Evolutionary conservation across 2,329 filamentous ascomycete species (phyloP), one percentile per base, ranked within the genome.

Genomic region (Colletotrichum tabaci): DNA sequence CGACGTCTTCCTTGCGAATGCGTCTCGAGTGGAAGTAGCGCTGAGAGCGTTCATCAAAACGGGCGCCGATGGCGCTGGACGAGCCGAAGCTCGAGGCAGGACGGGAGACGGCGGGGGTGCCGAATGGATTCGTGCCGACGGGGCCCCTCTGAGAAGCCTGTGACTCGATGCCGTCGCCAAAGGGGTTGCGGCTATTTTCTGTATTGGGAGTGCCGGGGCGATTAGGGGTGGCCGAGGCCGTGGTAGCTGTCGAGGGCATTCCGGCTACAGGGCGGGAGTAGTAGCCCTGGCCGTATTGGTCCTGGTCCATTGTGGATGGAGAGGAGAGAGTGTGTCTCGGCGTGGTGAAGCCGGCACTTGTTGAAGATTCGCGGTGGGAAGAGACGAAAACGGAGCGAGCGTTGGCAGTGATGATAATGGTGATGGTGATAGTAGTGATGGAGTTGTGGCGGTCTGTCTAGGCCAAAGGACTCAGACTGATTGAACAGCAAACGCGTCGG

Each of bases 1-100:
- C 91, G 3, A 94, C 81, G 60, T 93, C 89, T 52, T 89, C 93
- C 79, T 94, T 94, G 79, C 87, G 88, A 44, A 96, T 88, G 72
- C 93, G 85, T 70, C 93, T 87, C 21, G 93, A 95, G 80, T 91
- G 91, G 79, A 95, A 96, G 82, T 92, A 94, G 64, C 87, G 84
- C 75, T 85, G 83, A 21, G 80, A 75, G 35, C 81, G 80, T 57
- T 83, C 80, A 18, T 84, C 80, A 47, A 82, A 80, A 21, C 78
- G 79, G 23, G 76, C 76, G 18, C 79, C 80, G 42, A 83, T 68
- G 0, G 80, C 82, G 65, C 83, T 85, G 16, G 83, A 84, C 50
- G 85, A 84, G 55, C 80, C 86, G 65, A 84, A 85, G 75, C 85
- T 87, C 7, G 86, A 88, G 1, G 79, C 76, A 2, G 86, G 86